Conservation (phyloP, 106 monocot species). For the Platanthera guangdongensis region DNA sequence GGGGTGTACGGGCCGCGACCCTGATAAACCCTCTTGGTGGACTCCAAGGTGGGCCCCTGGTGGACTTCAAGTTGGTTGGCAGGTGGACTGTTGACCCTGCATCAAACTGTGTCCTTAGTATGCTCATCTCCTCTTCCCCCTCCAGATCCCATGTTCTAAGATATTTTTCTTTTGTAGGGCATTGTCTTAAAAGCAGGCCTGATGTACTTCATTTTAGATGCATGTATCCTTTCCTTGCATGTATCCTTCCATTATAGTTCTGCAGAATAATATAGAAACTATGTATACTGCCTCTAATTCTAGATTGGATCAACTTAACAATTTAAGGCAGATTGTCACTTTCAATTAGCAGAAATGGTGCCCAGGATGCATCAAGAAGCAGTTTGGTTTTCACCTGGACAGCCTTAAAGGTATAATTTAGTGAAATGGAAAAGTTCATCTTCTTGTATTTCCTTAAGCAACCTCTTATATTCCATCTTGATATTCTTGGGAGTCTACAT, state of each 20-base stretch:
- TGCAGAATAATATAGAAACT: background rate
- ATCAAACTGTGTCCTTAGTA: no score
- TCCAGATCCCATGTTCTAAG: background rate
- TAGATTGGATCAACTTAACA: constrained; percentile 20
- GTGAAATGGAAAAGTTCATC: background rate
- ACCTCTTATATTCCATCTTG: background rate
- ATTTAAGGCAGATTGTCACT: constrained; percentile 37
- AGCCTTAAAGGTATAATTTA: constrained; percentile 33
- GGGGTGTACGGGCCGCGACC: no score
- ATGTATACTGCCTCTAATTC: background rate
- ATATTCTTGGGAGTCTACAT: constrained; percentile 2
- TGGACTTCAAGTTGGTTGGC: no score
- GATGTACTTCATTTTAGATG: constrained; percentile 37
- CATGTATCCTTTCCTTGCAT: constrained; percentile 51
- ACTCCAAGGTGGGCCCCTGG: no score
- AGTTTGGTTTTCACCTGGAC: constrained; percentile 17
- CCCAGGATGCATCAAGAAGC: constrained; percentile 24
- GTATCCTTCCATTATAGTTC: constrained; percentile 34
- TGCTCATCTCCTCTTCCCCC: background rate
- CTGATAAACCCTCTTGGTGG: no score
- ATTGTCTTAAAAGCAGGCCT: constrained; percentile 29
- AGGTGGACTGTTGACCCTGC: no score
- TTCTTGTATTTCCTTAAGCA: background rate
- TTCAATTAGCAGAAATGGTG: constrained; percentile 15
- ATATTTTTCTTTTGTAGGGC: constrained; percentile 30